Evolutionary conservation across 2,329 filamentous ascomycete species (phyloP).

Genomic region (Nemania sp.): DNA sequence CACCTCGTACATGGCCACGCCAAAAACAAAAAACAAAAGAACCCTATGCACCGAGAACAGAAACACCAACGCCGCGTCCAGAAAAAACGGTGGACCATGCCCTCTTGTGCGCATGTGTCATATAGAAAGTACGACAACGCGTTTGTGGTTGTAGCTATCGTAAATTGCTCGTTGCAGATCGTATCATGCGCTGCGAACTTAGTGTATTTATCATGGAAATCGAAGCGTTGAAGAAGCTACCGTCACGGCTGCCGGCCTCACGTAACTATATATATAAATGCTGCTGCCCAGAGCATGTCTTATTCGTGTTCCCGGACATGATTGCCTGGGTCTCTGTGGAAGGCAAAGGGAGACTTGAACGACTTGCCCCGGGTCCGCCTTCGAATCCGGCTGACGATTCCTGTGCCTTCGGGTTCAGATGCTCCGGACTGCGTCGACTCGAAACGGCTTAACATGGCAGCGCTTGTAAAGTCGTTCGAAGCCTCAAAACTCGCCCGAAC

Average conservation of each 20-base stretch:
- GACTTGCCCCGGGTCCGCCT: slow-evolving; percentile 42
- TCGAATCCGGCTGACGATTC: slow-evolving; percentile 40
- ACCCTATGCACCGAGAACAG: slow-evolving; percentile 32
- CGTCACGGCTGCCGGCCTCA: neutral
- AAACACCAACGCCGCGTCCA: slow-evolving; percentile 36
- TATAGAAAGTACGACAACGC: slow-evolving; percentile 12
- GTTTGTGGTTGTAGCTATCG: slow-evolving; percentile 29
- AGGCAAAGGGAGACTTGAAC: slow-evolving; percentile 39
- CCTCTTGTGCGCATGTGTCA: slow-evolving; percentile 11
- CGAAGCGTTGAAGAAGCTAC: slow-evolving; percentile 7
- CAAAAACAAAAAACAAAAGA: too few species aligned
- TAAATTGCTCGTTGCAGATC: slow-evolving; percentile 37
- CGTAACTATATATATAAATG: neutral
- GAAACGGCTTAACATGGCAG: slow-evolving; percentile 79
- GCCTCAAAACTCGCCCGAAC: slow-evolving; percentile 82
- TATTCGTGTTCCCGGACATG: slow-evolving; percentile 39
- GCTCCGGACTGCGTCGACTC: slow-evolving; percentile 68
- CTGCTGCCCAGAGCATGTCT: neutral
- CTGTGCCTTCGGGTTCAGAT: slow-evolving; percentile 26
- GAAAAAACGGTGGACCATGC: slow-evolving; percentile 20
- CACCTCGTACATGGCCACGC: slow-evolving; percentile 36
- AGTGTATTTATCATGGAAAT: slow-evolving; percentile 33
- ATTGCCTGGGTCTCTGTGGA: slow-evolving; percentile 36
- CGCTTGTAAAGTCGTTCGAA: slow-evolving; percentile 88
- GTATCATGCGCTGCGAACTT: slow-evolving; percentile 28